Evolutionary conservation across 495 filamentous ascomycete species (phyloP).

Genomic region (Clavariopsis aquatica): DNA sequence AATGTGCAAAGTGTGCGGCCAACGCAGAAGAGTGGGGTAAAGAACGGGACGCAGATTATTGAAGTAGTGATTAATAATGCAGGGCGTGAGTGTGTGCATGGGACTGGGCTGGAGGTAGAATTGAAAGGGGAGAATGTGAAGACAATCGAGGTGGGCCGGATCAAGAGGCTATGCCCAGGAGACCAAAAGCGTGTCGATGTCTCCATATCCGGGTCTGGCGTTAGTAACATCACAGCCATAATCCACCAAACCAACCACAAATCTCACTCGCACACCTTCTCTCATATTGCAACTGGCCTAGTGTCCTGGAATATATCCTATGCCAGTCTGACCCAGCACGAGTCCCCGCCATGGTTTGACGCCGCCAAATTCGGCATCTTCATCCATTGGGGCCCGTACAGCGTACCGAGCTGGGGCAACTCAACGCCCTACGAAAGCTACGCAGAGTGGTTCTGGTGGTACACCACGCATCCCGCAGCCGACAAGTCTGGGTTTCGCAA

Average conservation of each 20-base stretch:
- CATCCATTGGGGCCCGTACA: constrained; percentile 4
- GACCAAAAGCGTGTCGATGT: neutral
- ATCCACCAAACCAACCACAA: neutral
- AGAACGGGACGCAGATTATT: neutral
- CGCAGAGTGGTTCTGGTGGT: constrained; percentile 8
- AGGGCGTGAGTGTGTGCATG: neutral
- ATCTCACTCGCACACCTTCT: neutral
- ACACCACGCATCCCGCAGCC: neutral
- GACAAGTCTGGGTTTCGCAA: constrained; percentile 1
- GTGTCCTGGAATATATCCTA: neutral
- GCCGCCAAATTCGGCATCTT: constrained; percentile 7
- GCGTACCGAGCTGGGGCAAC: neutral
- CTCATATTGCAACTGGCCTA: neutral
- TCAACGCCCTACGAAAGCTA: constrained; percentile 9
- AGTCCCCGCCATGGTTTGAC: neutral
- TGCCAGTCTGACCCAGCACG: neutral
- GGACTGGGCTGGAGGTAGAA: neutral
- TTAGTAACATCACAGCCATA: neutral
- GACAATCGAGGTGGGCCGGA: neutral
- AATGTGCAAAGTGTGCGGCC: neutral
- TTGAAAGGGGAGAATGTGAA: neutral
- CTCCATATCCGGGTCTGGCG: neutral
- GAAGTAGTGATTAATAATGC: neutral
- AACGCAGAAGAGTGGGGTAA: neutral
- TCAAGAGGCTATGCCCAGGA: neutral